Evolutionary conservation across 1,284 basidiomycete genomes (phyloP).

Genomic region (Hemileccinum hortonii): DNA sequence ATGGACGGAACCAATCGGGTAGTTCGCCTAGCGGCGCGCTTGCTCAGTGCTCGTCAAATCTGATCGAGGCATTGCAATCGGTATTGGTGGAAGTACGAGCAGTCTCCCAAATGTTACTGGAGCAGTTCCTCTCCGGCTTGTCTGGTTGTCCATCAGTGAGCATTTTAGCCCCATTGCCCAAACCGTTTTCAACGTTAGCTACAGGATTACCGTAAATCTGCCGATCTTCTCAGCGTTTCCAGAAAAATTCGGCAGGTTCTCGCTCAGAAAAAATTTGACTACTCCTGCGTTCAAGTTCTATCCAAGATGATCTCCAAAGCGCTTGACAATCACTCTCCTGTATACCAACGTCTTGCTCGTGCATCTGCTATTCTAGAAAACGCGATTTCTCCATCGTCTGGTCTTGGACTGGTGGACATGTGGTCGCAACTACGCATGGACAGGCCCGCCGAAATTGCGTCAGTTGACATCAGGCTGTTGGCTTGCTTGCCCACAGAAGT

Average conservation of each 20-base stretch:
- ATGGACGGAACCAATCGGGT: background rate
- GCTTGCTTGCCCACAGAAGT: conserved; percentile 3
- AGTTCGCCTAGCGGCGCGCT: background rate
- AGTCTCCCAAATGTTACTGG: conserved; percentile 18
- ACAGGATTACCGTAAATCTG: conserved; percentile 23
- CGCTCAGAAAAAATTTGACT: conserved; percentile 39
- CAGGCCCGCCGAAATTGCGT: conserved; percentile 13
- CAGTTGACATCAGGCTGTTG: conserved; percentile 20
- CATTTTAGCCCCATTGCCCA: background rate
- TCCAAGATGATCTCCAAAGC: conserved; percentile 42
- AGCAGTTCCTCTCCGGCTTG: conserved; percentile 21
- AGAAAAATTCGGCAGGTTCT: conserved; percentile 36
- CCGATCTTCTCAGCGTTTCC: conserved; percentile 38
- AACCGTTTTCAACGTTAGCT: background rate
- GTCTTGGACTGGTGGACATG: conserved; percentile 55
- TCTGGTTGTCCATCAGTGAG: conserved; percentile 14
- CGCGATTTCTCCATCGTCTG: conserved; percentile 50
- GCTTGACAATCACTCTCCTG: conserved; percentile 35
- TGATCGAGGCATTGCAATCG: conserved; percentile 25
- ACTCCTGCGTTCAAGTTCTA: conserved; percentile 48
- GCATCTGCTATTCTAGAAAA: conserved; percentile 38
- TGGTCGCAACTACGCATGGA: conserved; percentile 47
- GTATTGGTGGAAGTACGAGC: conserved; percentile 23
- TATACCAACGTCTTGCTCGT: conserved; percentile 34
- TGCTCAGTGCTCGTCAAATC: conserved; percentile 10